These are phyloP conservation scores for Metarhizium guizhouense DNA, from an alignment of 2,329 filamentous ascomycete genomes.

Conservation along the genomic window DNA sequence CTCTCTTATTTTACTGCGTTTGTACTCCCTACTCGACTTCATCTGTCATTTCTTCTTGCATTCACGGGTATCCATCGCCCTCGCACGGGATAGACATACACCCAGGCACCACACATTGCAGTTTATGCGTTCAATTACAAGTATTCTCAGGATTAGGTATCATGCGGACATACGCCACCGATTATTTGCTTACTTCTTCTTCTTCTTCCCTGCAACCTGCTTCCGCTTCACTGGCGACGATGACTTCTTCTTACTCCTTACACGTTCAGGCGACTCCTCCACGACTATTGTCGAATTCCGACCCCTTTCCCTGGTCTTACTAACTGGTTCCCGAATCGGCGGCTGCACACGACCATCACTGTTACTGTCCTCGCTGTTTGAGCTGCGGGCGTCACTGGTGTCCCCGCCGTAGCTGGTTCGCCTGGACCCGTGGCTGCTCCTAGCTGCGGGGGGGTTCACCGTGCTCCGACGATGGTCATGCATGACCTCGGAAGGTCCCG, in stretches of 20 bases:
- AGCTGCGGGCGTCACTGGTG: slow-evolving; percentile 26
- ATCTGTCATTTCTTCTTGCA: too few species aligned
- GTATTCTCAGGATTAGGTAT: slow-evolving; percentile 1
- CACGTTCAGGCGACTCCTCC: slow-evolving; percentile 24
- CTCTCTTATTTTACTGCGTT: too few species aligned
- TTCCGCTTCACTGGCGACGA: slow-evolving; percentile 34
- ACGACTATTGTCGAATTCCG: slow-evolving; percentile 31
- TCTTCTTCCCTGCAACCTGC: slow-evolving; percentile 21
- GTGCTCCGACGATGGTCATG: slow-evolving; percentile 17
- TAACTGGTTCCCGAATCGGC: slow-evolving; percentile 19
- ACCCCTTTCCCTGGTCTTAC: slow-evolving; percentile 7
- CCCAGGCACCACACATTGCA: not conserved
- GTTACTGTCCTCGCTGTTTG: slow-evolving; percentile 24
- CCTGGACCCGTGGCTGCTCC: slow-evolving; percentile 22
- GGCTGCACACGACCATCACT: slow-evolving; percentile 29
- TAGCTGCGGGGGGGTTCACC: slow-evolving; percentile 19
- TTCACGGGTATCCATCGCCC: too few species aligned
- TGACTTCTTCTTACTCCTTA: slow-evolving; percentile 31
- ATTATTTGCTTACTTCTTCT: slow-evolving; percentile 21
- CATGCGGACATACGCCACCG: slow-evolving; percentile 2
- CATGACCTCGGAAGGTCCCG: slow-evolving; percentile 22
- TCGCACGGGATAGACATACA: not conserved
- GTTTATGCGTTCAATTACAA: not conserved
- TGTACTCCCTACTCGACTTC: too few species aligned
- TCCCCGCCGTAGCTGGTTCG: slow-evolving; percentile 21